Conservation (phyloP, 768 basidiomycete genomes). For the Rhizopogon roseolus region DNA sequence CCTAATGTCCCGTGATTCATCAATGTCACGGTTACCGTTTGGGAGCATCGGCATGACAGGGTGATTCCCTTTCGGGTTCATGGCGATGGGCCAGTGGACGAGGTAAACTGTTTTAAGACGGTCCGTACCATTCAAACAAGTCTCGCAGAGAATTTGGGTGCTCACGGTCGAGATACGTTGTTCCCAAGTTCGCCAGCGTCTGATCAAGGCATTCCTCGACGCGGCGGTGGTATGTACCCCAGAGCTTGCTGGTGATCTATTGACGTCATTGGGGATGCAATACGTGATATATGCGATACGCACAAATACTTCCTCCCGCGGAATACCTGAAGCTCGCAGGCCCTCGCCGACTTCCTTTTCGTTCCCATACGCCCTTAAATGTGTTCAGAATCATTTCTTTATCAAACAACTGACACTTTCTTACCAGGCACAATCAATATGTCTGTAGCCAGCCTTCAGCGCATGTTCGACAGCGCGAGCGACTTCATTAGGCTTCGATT, state of each 20-base stretch:
- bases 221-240: conserved; percentile 62
- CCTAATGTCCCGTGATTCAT: conserved; percentile 57
- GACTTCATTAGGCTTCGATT: conserved; percentile 71
- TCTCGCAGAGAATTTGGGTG: conserved; percentile 8
- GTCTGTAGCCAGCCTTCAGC: conserved; percentile 73
- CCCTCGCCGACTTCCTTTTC: conserved; percentile 83
- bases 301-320: conserved; percentile 68
- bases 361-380: conserved; percentile 58
- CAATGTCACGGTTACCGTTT: conserved; percentile 63
- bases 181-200: conserved; percentile 73
- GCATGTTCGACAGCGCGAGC: conserved; percentile 67
- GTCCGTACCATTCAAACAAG: background rate
- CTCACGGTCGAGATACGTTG: conserved; percentile 79
- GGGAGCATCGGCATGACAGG: conserved; percentile 52
- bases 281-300: conserved; percentile 15
- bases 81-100: conserved; percentile 77
- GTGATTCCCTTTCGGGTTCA: conserved; percentile 67
- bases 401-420: background rate
- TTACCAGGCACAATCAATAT: conserved; percentile 65
- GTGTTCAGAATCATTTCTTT: conserved; percentile 1
- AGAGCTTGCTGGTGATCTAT: conserved; percentile 70
- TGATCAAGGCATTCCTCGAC: conserved; percentile 74
- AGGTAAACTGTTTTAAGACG: conserved; percentile 47
- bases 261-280: background rate
- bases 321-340: conserved; percentile 70